phyloP scores from a whole-genome alignment of 805 yeast species.

The Schizosaccharomyces octosporus region DNA sequence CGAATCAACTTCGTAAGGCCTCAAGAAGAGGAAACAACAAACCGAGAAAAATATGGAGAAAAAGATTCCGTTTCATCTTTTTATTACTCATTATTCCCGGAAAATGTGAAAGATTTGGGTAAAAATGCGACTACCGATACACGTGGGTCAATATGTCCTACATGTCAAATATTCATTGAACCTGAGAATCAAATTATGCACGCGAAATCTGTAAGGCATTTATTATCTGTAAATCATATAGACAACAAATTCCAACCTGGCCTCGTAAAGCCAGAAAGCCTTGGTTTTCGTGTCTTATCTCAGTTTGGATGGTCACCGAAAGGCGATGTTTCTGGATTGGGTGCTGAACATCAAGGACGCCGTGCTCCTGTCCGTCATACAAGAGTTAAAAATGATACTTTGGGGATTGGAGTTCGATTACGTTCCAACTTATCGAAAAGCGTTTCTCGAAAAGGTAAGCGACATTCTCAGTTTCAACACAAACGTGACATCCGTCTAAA shows the following conservation, averaged over 20 bases:
- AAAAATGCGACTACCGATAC: background rate
- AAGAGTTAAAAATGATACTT: background rate
- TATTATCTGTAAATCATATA: background rate
- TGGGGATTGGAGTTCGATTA: background rate
- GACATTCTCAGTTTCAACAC: background rate
- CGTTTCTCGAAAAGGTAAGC: background rate
- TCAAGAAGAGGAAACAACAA: background rate
- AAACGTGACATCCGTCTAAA: background rate
- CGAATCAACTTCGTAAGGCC: background rate
- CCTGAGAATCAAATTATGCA: background rate
- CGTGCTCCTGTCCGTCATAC: background rate
- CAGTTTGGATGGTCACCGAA: background rate
- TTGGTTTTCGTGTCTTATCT: background rate
- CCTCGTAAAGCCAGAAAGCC: background rate
- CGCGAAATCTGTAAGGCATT: background rate
- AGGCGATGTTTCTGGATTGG: background rate
- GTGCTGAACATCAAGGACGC: background rate
- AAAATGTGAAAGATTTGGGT: background rate
- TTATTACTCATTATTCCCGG: background rate
- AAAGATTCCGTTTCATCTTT: background rate
- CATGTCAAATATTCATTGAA: background rate
- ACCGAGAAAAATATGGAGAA: background rate
- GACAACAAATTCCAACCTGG: background rate
- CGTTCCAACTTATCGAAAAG: too few relatives aligned
- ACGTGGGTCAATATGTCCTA: background rate